A percentile compares a stretch with the other conserved stretches of the same genome.
Evolutionary conservation across 2,329 filamentous ascomycete genomes (phyloP).

Genomic region (Blastomyces emzantsi): DNA sequence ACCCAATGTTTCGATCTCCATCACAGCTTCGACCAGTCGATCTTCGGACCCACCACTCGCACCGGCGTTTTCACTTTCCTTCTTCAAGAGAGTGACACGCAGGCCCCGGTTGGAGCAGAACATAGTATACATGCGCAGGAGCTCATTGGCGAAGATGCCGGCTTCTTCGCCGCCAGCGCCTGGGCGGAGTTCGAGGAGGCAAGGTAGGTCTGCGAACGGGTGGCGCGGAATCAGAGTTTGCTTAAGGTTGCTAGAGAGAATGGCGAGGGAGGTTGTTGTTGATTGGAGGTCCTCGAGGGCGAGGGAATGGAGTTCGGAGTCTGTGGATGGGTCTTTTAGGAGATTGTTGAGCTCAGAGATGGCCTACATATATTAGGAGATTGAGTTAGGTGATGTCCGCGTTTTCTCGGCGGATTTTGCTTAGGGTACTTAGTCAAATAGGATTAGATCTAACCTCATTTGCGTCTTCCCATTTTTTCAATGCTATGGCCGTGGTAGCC

Average conservation of each 20-base stretch:
- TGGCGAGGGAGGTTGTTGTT: conserved; percentile 53
- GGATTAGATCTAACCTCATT: conserved; percentile 39
- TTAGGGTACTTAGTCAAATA: background rate
- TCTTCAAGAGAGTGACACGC: conserved; percentile 62
- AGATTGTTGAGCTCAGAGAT: conserved; percentile 64
- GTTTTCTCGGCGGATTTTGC: background rate
- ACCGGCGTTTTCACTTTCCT: conserved; percentile 61
- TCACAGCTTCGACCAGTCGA: conserved; percentile 74
- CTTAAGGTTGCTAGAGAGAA: conserved; percentile 60
- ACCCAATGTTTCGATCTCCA: conserved; percentile 68
- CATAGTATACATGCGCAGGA: conserved; percentile 81
- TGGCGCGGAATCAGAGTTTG: conserved; percentile 75
- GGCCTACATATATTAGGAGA: conserved; percentile 30
- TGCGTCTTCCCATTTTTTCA: conserved; percentile 51
- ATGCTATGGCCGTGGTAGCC: conserved; percentile 42
- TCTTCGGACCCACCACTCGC: conserved; percentile 51
- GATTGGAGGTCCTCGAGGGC: conserved; percentile 61
- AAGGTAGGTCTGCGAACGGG: conserved; percentile 81
- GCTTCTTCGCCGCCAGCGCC: conserved; percentile 89
- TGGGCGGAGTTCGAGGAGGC: conserved; percentile 82
- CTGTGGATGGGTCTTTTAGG: conserved; percentile 57
- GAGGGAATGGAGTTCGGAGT: conserved; percentile 50
- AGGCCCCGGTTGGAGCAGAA: conserved; percentile 65
- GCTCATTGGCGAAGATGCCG: conserved; percentile 74
- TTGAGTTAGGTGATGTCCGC: background rate